These are phyloP conservation scores for Cladobotryum protrusum DNA, from an alignment of 2,329 filamentous ascomycete genomes.

Conservation along the genomic window DNA sequence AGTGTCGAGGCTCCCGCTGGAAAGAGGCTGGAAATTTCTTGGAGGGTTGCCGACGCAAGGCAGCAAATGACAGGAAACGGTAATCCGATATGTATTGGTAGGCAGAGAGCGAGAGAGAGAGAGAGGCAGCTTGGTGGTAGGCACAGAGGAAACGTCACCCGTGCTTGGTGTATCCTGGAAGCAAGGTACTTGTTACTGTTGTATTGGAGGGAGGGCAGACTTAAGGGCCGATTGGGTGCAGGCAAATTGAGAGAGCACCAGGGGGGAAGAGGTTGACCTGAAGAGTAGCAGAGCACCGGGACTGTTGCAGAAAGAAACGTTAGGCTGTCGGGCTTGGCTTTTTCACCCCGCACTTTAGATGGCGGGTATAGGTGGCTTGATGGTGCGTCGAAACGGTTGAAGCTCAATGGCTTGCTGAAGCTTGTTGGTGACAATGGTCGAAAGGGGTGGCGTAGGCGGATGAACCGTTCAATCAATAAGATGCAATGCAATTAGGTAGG, in stretches of 20 bases:
- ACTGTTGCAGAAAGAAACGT: too few species aligned
- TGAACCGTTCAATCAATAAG: too few species aligned
- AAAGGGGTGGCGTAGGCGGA: neutral
- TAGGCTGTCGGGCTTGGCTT: too few species aligned
- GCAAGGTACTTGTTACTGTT: neutral
- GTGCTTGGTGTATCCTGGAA: conserved; percentile 1
- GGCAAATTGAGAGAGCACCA: neutral
- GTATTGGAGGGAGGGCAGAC: conserved; percentile 23
- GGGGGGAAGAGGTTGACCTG: neutral
- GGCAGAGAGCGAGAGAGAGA: conserved; percentile 8
- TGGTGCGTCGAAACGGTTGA: neutral
- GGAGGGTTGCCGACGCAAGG: neutral
- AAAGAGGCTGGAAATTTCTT: conserved; percentile 5
- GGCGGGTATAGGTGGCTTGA: too few species aligned
- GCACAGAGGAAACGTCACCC: conserved; percentile 1
- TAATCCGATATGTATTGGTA: neutral
- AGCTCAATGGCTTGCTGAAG: conserved; percentile 1
- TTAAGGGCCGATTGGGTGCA: conserved; percentile 24
- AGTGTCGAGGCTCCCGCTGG: neutral
- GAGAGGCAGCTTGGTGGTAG: neutral
- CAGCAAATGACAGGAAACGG: neutral
- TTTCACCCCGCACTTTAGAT: too few species aligned
- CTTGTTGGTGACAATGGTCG: neutral
- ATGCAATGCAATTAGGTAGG: conserved; percentile 9
- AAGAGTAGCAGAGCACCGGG: neutral